phyloP scores from a whole-genome alignment of 495 filamentous ascomycete genomes.

The Penicillium canariense region DNA sequence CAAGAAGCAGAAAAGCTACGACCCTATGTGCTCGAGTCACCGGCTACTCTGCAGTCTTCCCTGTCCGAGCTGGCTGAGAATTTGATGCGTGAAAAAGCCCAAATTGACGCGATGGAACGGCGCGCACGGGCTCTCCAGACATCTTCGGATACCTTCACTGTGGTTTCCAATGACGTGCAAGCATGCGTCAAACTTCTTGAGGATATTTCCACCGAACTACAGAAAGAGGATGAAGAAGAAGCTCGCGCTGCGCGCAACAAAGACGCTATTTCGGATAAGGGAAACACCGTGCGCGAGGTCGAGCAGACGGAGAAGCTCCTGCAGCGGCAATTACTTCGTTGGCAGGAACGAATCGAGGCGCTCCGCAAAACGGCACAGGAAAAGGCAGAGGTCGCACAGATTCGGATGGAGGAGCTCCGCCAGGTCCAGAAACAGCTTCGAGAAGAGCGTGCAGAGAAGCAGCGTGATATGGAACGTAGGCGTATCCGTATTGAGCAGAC shows the following conservation, averaged over 20 bases:
- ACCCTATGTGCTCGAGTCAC: conserved; percentile 88
- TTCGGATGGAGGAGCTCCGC: conserved; percentile 86
- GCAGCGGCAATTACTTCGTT: conserved; percentile 77
- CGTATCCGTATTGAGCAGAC: conserved; percentile 93
- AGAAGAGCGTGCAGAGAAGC: conserved; percentile 81
- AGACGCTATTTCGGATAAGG: conserved; percentile 82
- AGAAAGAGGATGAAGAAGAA: conserved; percentile 87
- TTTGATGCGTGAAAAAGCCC: conserved; percentile 69
- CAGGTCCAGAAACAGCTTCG: conserved; percentile 75
- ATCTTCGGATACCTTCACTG: conserved; percentile 80
- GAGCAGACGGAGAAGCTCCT: conserved; percentile 82
- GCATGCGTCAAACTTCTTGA: conserved; percentile 85
- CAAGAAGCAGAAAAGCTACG: conserved; percentile 85
- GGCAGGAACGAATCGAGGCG: conserved; percentile 80
- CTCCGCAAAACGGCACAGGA: conserved; percentile 73
- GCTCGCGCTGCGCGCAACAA: conserved; percentile 72
- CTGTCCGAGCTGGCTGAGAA: conserved; percentile 77
- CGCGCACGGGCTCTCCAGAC: conserved; percentile 87
- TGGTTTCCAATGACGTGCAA: conserved; percentile 78
- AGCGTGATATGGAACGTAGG: conserved; percentile 84
- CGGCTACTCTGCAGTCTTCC: conserved; percentile 75
- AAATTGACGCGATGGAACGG: conserved; percentile 83
- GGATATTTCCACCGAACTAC: conserved; percentile 76
- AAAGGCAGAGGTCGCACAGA: conserved; percentile 74
- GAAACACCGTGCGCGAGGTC: conserved; percentile 85